Evolutionary conservation across 768 basidiomycete genomes (phyloP).

Genomic region (Daedaleopsis nitida): DNA sequence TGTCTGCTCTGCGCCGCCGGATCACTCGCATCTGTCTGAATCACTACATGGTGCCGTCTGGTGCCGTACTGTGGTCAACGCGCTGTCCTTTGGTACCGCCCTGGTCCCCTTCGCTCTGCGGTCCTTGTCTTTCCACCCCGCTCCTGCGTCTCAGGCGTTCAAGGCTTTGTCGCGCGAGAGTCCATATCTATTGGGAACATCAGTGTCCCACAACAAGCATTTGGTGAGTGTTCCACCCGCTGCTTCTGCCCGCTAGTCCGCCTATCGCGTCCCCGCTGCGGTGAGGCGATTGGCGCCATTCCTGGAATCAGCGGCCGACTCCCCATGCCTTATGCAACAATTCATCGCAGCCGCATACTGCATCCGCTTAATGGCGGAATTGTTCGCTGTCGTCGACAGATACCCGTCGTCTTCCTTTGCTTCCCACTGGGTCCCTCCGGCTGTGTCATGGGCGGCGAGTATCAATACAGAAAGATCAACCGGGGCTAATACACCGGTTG

Average conservation of each 20-base stretch:
- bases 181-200: slow-evolving; percentile 61
- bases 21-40: too few species aligned
- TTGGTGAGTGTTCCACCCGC: slow-evolving; percentile 50
- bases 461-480: background rate
- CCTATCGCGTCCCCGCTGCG: background rate
- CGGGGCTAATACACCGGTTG: background rate
- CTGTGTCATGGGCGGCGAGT: background rate
- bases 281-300: too few species aligned
- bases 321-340: too few species aligned
- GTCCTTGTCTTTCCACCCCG: too few species aligned
- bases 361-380: too few species aligned
- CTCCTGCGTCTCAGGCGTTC: slow-evolving; percentile 45
- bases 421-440: too few species aligned
- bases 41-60: too few species aligned
- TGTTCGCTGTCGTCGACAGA: too few species aligned
- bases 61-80: too few species aligned
- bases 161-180: slow-evolving; percentile 74
- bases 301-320: too few species aligned
- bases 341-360: too few species aligned
- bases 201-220: slow-evolving; percentile 59
- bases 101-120: background rate
- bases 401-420: too few species aligned
- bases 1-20: background rate
- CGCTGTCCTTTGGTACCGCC: background rate
- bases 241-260: background rate